These are phyloP conservation scores for Mycena indigotica DNA, from an alignment of 768 basidiomycete species.

Conservation along the genomic window DNA sequence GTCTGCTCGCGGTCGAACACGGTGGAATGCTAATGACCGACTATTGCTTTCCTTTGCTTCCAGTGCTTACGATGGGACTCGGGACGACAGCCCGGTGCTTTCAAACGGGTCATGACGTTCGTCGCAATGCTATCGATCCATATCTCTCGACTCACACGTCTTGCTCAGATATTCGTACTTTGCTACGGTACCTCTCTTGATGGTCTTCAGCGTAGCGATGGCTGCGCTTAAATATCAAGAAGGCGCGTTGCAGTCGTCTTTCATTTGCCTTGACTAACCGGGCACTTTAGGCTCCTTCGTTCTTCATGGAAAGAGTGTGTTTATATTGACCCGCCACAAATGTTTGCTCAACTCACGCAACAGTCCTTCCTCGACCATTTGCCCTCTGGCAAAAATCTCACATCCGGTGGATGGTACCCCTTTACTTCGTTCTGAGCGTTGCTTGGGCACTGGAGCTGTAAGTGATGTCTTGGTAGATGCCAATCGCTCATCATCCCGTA, in stretches of 20 bases:
- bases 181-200: slow-evolving; percentile 65
- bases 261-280: neutral
- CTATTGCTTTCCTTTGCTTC: neutral
- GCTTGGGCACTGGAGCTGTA: slow-evolving; percentile 82
- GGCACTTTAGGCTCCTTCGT: slow-evolving; percentile 41
- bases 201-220: slow-evolving; percentile 64
- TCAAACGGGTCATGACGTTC: slow-evolving; percentile 88
- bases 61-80: slow-evolving; percentile 71
- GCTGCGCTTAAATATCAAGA: slow-evolving; percentile 71
- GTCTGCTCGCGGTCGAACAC: neutral
- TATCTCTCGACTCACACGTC: neutral
- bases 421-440: slow-evolving; percentile 69
- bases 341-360: neutral
- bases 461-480: slow-evolving; percentile 28
- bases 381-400: slow-evolving; percentile 47
- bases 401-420: slow-evolving; percentile 61
- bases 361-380: slow-evolving; percentile 63
- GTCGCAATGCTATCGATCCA: slow-evolving; percentile 28
- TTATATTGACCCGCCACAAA: neutral
- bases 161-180: slow-evolving; percentile 72
- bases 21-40: neutral
- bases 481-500: slow-evolving; percentile 28
- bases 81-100: slow-evolving; percentile 78
- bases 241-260: slow-evolving; percentile 45
- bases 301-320: slow-evolving; percentile 38